These are phyloP conservation scores for Cyclotella atomus DNA, from an alignment of 108 stramenopile genomes.

Conservation along the genomic window DNA sequence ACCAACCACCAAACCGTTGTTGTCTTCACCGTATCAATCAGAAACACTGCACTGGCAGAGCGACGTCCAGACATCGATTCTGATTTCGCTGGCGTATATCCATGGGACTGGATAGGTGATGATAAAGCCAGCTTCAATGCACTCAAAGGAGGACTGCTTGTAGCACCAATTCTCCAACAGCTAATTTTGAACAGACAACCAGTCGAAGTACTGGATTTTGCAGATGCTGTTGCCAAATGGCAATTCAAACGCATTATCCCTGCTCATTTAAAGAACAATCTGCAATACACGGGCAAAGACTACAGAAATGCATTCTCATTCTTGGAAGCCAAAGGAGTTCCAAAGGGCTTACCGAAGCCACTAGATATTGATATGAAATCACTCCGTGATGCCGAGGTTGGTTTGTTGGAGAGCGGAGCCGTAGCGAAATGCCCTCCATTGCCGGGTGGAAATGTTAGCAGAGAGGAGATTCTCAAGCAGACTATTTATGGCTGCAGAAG, in stretches of 20 bases:
- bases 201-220: conserved; percentile 84
- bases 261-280: conserved; percentile 88
- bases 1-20: not conserved
- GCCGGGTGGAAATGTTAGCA: conserved; percentile 69
- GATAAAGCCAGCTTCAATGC: conserved; percentile 83
- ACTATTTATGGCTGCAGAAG: conserved; percentile 72
- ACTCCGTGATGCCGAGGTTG: conserved; percentile 79
- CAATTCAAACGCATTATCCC: conserved; percentile 87
- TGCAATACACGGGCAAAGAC: conserved; percentile 77
- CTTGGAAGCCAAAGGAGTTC: conserved; percentile 81
- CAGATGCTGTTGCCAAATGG: conserved; percentile 85
- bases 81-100: conserved; percentile 86
- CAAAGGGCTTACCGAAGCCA: conserved; percentile 77
- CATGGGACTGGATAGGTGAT: conserved; percentile 88
- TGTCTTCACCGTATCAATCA: not conserved
- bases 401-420: conserved; percentile 78
- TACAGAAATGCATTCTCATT: conserved; percentile 89
- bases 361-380: conserved; percentile 79
- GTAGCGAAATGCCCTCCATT: conserved; percentile 74
- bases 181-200: conserved; percentile 90
- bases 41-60: conserved; percentile 69
- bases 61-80: conserved; percentile 83
- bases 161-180: conserved; percentile 93
- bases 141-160: conserved; percentile 83
- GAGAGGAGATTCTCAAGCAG: conserved; percentile 75